Percentiles rank a stretch among this genome's conserved stretches.
phyloP scores from a whole-genome alignment of 2,329 filamentous ascomycete genomes.

The Incumbomyces lentus region DNA sequence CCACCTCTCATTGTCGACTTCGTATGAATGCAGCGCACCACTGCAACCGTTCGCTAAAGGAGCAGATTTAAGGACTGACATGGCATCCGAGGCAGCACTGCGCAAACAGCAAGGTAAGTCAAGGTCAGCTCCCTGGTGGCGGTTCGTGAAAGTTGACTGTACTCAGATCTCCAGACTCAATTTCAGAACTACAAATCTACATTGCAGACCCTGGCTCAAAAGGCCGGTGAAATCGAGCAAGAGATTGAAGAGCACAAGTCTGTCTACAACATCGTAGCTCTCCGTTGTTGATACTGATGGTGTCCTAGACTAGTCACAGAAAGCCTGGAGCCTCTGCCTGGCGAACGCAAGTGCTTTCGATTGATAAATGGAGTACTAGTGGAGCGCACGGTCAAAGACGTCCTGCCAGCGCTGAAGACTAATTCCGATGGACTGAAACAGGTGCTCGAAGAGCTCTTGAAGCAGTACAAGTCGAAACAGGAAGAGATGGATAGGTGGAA shows the following conservation, averaged over 20 bases:
- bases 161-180: conserved; percentile 38
- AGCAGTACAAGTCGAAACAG: conserved; percentile 93
- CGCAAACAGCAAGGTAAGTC: conserved; percentile 38
- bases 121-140: too few relatives aligned
- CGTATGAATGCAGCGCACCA: too few relatives aligned
- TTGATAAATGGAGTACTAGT: conserved; percentile 97
- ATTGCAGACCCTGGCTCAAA: conserved; percentile 85
- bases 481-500: conserved; percentile 97
- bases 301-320: conserved; percentile 74
- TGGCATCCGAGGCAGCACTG: conserved; percentile 18
- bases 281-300: conserved; percentile 8
- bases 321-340: conserved; percentile 70
- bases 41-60: neutral
- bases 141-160: conserved; percentile 1
- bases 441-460: conserved; percentile 85
- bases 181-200: conserved; percentile 52
- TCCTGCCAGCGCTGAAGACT: conserved; percentile 80
- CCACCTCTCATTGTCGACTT: neutral
- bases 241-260: conserved; percentile 98
- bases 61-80: conserved; percentile 4
- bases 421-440: conserved; percentile 91
- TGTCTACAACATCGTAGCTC: conserved; percentile 27
- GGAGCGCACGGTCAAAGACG: conserved; percentile 86
- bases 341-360: conserved; percentile 91
- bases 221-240: conserved; percentile 95